phyloP scores from a whole-genome alignment of 192 early-diverging fungal genomes.

The Coemansia sp. region DNA sequence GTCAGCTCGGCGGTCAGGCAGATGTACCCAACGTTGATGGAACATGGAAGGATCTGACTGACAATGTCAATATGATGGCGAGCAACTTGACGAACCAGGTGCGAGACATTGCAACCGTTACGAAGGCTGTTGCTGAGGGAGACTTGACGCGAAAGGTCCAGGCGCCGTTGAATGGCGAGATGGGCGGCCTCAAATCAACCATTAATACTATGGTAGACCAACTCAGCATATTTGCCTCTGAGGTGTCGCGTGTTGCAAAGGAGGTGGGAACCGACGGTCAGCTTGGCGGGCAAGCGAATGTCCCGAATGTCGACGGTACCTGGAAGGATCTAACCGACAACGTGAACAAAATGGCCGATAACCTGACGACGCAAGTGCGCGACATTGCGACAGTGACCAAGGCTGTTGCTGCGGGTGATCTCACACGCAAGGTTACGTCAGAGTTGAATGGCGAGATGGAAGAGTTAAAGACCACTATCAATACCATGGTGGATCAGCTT shows the following conservation, averaged over 20 bases:
- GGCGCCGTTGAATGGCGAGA: constrained; percentile 52
- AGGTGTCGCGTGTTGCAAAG: constrained; percentile 67
- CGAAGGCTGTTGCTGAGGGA: constrained; percentile 14
- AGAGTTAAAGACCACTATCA: constrained; percentile 60
- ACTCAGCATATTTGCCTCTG: constrained; percentile 45
- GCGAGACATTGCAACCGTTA: constrained; percentile 59
- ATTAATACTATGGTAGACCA: constrained; percentile 64
- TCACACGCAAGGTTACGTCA: constrained; percentile 56
- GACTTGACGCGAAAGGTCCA: constrained; percentile 35
- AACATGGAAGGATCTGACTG: constrained; percentile 6
- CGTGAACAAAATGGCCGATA: constrained; percentile 60
- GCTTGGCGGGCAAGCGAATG: constrained; percentile 68
- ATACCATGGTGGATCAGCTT: constrained; percentile 60
- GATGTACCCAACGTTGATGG: not conserved
- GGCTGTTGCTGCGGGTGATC: constrained; percentile 61
- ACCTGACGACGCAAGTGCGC: constrained; percentile 57
- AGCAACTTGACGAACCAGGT: constrained; percentile 9
- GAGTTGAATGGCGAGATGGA: constrained; percentile 65
- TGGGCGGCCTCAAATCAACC: constrained; percentile 60
- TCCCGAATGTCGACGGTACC: constrained; percentile 60
- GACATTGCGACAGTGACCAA: constrained; percentile 62
- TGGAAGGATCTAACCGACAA: constrained; percentile 64
- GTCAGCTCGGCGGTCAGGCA: constrained; percentile 9
- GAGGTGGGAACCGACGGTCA: constrained; percentile 71
- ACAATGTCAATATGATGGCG: constrained; percentile 10